These are phyloP conservation scores for Pseudogymnoascus sp. DNA, from an alignment of 2,329 filamentous ascomycete genomes.

Conservation along the genomic window DNA sequence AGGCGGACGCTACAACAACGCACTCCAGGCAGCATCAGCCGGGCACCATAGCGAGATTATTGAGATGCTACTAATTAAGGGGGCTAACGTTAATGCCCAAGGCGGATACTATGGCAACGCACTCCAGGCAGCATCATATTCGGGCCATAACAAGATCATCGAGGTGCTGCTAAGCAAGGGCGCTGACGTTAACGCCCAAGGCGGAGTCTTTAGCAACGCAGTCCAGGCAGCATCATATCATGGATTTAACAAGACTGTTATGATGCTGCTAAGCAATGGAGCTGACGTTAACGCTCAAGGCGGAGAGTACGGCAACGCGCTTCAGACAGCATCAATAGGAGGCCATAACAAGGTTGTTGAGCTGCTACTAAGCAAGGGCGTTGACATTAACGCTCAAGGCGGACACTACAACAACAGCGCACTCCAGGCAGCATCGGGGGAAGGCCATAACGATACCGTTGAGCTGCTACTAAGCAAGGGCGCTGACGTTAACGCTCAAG, in stretches of 20 bases:
- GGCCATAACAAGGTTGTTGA: not conserved
- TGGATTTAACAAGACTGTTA: too few species aligned
- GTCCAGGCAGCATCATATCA: too few species aligned
- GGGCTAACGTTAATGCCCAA: constrained; percentile 16
- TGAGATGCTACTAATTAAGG: constrained; percentile 13
- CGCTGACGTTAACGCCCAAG: not conserved
- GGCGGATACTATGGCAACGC: not conserved
- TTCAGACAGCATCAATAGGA: not conserved
- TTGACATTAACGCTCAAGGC: too few species aligned
- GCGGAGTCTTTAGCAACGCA: not conserved
- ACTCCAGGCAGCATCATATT: not conserved
- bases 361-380: too few species aligned
- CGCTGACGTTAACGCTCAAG: too few species aligned
- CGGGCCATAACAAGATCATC: not conserved
- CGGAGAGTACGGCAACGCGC: not conserved
- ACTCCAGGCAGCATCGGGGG: too few species aligned
- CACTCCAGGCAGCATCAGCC: constrained; percentile 10
- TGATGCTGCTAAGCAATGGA: too few species aligned
- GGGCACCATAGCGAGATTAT: constrained; percentile 12
- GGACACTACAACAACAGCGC: too few species aligned
- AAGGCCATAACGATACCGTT: too few species aligned
- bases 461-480: too few species aligned
- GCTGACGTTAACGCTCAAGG: not conserved
- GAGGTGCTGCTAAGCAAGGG: not conserved
- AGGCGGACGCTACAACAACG: constrained; percentile 11